Percentiles rank a stretch among this genome's conserved stretches.
Evolutionary conservation across 2,329 filamentous ascomycete genomes (phyloP).

Genomic region (Cladophialophora chaetospira): DNA sequence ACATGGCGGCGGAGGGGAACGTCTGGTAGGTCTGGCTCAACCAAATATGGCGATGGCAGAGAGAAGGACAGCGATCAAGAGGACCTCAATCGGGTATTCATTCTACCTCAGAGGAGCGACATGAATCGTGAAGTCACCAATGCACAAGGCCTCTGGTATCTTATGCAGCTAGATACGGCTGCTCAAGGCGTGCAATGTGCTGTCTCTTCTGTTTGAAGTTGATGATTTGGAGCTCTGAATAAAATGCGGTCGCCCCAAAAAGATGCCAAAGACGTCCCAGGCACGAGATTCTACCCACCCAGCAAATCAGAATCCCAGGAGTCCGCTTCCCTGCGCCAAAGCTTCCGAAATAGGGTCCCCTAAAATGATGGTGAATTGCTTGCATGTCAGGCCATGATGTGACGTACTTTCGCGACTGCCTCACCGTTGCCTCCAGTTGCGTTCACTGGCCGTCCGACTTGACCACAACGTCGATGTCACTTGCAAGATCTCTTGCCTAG

Average conservation of each 20-base stretch:
- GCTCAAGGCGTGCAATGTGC: background rate
- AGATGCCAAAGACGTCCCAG: constrained; percentile 12
- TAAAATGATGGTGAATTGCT: background rate
- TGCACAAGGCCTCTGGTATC: background rate
- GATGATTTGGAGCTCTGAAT: constrained; percentile 9
- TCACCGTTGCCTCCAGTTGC: background rate
- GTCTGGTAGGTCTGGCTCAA: background rate
- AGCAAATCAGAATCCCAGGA: constrained; percentile 3
- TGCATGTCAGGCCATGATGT: background rate
- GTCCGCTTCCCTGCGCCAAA: background rate
- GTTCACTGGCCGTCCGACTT: background rate
- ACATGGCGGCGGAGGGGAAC: constrained; percentile 20
- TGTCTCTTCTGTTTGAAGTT: background rate
- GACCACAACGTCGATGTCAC: background rate
- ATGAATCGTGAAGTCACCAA: background rate
- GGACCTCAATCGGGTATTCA: constrained; percentile 8
- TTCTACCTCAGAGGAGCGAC: constrained; percentile 15
- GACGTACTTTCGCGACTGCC: constrained; percentile 11
- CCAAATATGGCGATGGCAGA: too few species aligned
- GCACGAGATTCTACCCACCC: constrained; percentile 11
- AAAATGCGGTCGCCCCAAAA: constrained; percentile 6
- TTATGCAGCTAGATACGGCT: background rate
- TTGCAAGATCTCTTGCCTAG: background rate
- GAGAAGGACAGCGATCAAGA: constrained; percentile 12
- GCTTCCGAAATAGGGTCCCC: background rate